Percentiles rank a stretch among this genome's conserved stretches.
These are phyloP conservation scores for Setaria italica DNA, from an alignment of 202 grass and related monocot species.

Conservation along the genomic window DNA sequence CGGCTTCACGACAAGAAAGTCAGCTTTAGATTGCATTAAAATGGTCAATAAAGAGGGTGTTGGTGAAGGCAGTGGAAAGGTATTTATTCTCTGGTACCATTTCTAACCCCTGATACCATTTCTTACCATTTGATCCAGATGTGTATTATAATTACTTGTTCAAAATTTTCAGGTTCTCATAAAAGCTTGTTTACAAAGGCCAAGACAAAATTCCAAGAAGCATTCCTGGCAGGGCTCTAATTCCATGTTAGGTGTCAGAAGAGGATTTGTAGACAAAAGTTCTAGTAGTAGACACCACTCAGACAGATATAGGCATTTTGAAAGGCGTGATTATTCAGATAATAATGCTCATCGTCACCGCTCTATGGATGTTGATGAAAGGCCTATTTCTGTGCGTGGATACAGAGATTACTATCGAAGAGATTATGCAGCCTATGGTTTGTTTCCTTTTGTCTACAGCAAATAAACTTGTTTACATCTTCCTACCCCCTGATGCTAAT, in stretches of 20 bases:
- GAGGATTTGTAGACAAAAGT: slow-evolving; percentile 58
- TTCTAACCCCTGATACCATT: neutral
- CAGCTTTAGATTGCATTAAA: slow-evolving; percentile 67
- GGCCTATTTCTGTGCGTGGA: slow-evolving; percentile 40
- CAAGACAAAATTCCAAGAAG: slow-evolving; percentile 56
- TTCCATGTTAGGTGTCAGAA: slow-evolving; percentile 54
- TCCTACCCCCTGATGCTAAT: slow-evolving; percentile 6
- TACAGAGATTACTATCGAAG: slow-evolving; percentile 56
- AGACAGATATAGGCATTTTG: slow-evolving; percentile 52
- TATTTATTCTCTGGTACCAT: slow-evolving; percentile 24
- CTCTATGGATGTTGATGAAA: slow-evolving; percentile 53
- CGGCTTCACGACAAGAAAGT: slow-evolving; percentile 64
- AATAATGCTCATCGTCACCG: slow-evolving; percentile 20
- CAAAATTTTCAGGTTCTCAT: slow-evolving; percentile 47
- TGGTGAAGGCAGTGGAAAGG: slow-evolving; percentile 56
- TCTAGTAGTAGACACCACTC: slow-evolving; percentile 38
- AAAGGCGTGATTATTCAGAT: slow-evolving; percentile 44
- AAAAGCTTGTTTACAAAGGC: slow-evolving; percentile 66
- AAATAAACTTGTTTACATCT: slow-evolving; percentile 47
- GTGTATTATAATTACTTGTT: slow-evolving; percentile 9
- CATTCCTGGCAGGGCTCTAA: slow-evolving; percentile 48
- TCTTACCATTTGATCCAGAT: slow-evolving; percentile 9
- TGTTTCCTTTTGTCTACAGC: slow-evolving; percentile 21
- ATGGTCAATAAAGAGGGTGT: slow-evolving; percentile 61
- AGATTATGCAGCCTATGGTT: slow-evolving; percentile 60